Evolutionary conservation across 192 early-diverging fungal genomes (phyloP).

Genomic region (Linnemannia schmuckeri): DNA sequence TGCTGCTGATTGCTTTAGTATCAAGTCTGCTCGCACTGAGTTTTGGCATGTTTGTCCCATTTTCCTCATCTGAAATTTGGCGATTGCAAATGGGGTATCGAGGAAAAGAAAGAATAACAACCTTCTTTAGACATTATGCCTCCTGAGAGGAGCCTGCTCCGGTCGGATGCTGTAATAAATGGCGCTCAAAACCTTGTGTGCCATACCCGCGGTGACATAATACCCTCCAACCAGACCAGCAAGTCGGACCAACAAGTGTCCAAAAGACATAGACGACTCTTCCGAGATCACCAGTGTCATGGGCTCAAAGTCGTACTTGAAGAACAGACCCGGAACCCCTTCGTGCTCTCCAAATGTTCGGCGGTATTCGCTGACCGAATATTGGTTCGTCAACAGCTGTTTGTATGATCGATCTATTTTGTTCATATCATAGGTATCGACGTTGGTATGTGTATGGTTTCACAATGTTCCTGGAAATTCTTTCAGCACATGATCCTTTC

Average conservation of each 20-base stretch:
- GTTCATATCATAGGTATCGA: not conserved
- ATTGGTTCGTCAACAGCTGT: constrained; percentile 90
- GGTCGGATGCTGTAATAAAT: constrained; percentile 29
- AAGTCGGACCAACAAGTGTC: constrained; percentile 81
- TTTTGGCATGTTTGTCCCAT: not conserved
- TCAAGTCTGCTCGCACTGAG: not conserved
- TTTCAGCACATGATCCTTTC: not conserved
- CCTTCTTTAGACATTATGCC: constrained; percentile 32
- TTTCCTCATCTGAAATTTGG: not conserved
- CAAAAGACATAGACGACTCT: constrained; percentile 65
- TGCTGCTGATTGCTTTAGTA: not conserved
- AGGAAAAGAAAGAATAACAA: not conserved
- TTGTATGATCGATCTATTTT: constrained; percentile 70
- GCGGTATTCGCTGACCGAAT: constrained; percentile 90
- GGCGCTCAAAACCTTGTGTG: constrained; percentile 60
- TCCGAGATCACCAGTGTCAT: constrained; percentile 86
- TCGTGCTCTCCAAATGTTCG: constrained; percentile 43
- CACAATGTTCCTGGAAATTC: not conserved
- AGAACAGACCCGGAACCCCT: constrained; percentile 77
- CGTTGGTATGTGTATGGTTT: not conserved
- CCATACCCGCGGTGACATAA: constrained; percentile 76
- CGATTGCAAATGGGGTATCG: not conserved
- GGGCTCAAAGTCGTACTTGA: constrained; percentile 94
- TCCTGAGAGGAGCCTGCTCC: constrained; percentile 32
- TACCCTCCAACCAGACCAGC: constrained; percentile 91